Evolutionary conservation across 148 eudicot genomes (phyloP), one percentile per base, ranked within the genome.

Genomic region (Beta vulgaris): DNA sequence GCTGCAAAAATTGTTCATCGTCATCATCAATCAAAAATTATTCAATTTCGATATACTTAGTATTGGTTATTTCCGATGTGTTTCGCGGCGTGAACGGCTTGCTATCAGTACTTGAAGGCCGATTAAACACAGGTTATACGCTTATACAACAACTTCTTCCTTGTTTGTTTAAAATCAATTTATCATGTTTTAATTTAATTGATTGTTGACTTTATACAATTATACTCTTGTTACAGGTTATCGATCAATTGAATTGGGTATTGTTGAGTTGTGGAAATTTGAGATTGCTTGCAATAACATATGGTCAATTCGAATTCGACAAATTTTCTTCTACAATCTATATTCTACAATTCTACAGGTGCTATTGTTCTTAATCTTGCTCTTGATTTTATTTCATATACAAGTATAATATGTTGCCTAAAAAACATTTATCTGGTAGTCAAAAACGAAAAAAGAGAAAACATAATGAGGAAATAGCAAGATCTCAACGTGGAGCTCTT

Each of bases 391-490:
- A 0, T 28, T 59, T 6, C 3, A 59, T 29, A n/a, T n/a, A n/a
- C n/a, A n/a, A n/a, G n/a, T 54, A 29, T 14, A 59, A 28, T 31
- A 28, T 59, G 64, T 59, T 59, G 35, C 64, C 64, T 59, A 59
- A 31, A 59, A 59, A 59, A 31, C 36, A 59, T 31, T 59, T 29
- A 59, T 59, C 64, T 59, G 35, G 36, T 29, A 59, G 7, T 59
- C 7, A 59, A 9, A 43, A 10, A 10, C 7, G 35, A n/a, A 29
- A 59, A 29, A 29, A 59, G 12, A 28, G 36, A 29, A 59, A 31
- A 59, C 1, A 6, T 14, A 29, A 0, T 2, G 21, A 59, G 14
- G 64, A 59, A 16, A 11, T 59, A 8, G 31, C 13, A 23, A 1
- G 1, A 31, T 59, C 58, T 2, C 58, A 53, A 53, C 7, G 1